phyloP scores from a whole-genome alignment of 306 rosid species.

The Malus domestica region ASM211411v1 NC_041803.1:4726001-4726500 shows the following conservation, averaged over 20 bases:
- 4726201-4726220: background rate
- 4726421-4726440: background rate
- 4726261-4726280: background rate
- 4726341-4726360: background rate
- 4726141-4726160: background rate
- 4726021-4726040: background rate
- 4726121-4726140: background rate
- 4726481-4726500: slow-evolving; percentile 88
- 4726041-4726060: background rate
- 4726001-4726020: background rate
- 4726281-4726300: background rate
- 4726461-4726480: background rate
- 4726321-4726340: background rate
- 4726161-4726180: background rate
- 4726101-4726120: background rate
- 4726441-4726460: background rate
- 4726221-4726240: background rate
- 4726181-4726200: background rate
- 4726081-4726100: background rate
- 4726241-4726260: background rate
- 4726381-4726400: background rate
- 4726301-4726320: background rate
- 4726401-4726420: background rate
- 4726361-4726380: background rate
- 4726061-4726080: background rate